Evolutionary conservation across 176 grass and related monocot species (phyloP).

Genomic region (Secale cereale): DNA sequence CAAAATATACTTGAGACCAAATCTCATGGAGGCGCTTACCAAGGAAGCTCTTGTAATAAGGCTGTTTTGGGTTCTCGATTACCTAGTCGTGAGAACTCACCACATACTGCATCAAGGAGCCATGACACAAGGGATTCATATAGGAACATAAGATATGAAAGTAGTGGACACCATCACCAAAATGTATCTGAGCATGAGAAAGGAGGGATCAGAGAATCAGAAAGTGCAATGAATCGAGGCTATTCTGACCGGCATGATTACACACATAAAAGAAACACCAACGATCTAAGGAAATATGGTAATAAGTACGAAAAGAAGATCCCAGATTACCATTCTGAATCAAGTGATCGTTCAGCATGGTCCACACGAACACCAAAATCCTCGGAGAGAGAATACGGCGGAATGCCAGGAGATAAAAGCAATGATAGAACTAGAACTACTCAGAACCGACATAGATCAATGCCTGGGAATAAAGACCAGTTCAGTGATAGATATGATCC

Average conservation of each 20-base stretch:
- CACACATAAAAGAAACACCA: constrained; percentile 25
- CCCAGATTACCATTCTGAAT: constrained; percentile 40
- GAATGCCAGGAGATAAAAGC: constrained; percentile 25
- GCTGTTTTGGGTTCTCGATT: constrained; percentile 30
- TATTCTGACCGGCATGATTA: constrained; percentile 20
- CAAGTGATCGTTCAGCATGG: constrained; percentile 24
- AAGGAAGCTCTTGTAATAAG: constrained; percentile 33
- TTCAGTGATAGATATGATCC: constrained; percentile 83
- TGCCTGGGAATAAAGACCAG: constrained; percentile 49
- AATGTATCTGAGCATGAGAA: constrained; percentile 37
- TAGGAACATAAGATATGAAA: constrained; percentile 32
- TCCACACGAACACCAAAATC: constrained; percentile 45
- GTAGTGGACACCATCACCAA: constrained; percentile 17
- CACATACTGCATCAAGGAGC: constrained; percentile 43
- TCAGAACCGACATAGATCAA: constrained; percentile 32
- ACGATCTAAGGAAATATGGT: constrained; percentile 22
- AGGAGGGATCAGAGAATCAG: constrained; percentile 18
- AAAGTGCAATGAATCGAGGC: constrained; percentile 24
- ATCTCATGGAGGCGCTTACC: constrained; percentile 1
- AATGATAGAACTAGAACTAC: constrained; percentile 42
- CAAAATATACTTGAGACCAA: constrained; percentile 18
- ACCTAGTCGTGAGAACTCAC: constrained; percentile 41
- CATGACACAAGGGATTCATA: constrained; percentile 24
- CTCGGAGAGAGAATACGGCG: constrained; percentile 33
- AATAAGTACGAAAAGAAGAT: constrained; percentile 33